These are phyloP conservation scores for Brassica carinata DNA, from an alignment of 345 rosid genomes.

Conservation along the genomic window DNA sequence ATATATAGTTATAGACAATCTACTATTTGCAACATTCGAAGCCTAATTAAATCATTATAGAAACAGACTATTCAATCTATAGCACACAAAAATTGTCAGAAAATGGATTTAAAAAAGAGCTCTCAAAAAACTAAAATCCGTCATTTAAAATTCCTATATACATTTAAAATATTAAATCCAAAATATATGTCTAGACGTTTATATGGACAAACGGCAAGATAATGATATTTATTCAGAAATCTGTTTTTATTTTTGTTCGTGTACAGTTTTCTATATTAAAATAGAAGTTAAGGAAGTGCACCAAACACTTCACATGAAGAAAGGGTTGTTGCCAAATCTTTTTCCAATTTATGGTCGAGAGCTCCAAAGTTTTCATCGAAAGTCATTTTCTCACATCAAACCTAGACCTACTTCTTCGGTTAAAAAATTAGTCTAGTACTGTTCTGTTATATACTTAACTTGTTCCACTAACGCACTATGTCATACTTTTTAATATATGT, in stretches of 20 bases:
- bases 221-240: background rate
- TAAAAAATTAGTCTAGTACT: constrained; percentile 18
- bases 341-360: constrained; percentile 31
- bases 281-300: constrained; percentile 18
- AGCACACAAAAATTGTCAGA: background rate
- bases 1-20: background rate
- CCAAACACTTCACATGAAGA: constrained; percentile 28
- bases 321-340: constrained; percentile 32
- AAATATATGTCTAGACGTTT: constrained; percentile 9
- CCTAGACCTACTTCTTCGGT: constrained; percentile 24
- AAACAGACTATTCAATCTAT: background rate
- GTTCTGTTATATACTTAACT: constrained; percentile 21
- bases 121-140: background rate
- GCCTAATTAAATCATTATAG: background rate
- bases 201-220: constrained; percentile 9
- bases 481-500: background rate
- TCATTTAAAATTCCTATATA: background rate
- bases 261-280: background rate
- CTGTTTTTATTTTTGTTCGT: background rate
- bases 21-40: background rate
- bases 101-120: background rate
- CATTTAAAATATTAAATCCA: background rate
- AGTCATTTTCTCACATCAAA: constrained; percentile 35
- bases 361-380: constrained; percentile 13
- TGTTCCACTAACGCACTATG: background rate